Conservation (phyloP, 495 filamentous ascomycete genomes). For the Tuber brumale region DNA sequence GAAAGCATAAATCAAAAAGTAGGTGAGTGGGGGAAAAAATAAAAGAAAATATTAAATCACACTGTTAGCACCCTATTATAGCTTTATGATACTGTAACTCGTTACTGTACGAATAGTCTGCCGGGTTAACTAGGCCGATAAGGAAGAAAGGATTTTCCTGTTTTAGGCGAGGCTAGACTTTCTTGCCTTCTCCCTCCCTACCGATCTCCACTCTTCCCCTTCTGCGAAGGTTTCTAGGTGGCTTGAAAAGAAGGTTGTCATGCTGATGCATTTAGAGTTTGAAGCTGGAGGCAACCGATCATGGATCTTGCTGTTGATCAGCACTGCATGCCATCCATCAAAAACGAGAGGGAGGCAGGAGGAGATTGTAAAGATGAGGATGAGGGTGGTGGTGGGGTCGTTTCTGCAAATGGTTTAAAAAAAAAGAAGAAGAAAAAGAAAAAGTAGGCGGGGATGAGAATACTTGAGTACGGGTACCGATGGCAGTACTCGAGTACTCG, state of each 20-base stretch:
- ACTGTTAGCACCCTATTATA: too few relatives aligned
- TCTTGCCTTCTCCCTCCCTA: background rate
- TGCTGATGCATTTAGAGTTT: conserved; percentile 23
- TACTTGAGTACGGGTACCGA: too few relatives aligned
- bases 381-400: background rate
- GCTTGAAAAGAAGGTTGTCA: conserved; percentile 34
- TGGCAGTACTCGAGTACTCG: too few relatives aligned
- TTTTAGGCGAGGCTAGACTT: background rate
- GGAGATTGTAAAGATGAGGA: background rate
- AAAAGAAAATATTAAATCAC: background rate
- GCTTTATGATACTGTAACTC: too few relatives aligned
- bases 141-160: background rate
- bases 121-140: background rate
- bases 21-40: background rate
- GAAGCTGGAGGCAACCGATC: conserved; percentile 22
- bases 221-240: background rate
- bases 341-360: background rate
- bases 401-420: background rate
- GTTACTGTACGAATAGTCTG: too few relatives aligned
- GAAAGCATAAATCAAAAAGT: background rate
- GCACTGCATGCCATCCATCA: background rate
- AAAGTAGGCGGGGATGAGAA: too few relatives aligned
- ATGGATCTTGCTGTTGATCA: background rate
- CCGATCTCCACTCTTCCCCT: background rate
- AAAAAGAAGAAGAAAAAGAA: too few relatives aligned